Evolutionary conservation across 2,329 filamentous ascomycete genomes (phyloP), one percentile per base, ranked within the genome.

Genomic region (Myriosclerotinia curreyana): DNA sequence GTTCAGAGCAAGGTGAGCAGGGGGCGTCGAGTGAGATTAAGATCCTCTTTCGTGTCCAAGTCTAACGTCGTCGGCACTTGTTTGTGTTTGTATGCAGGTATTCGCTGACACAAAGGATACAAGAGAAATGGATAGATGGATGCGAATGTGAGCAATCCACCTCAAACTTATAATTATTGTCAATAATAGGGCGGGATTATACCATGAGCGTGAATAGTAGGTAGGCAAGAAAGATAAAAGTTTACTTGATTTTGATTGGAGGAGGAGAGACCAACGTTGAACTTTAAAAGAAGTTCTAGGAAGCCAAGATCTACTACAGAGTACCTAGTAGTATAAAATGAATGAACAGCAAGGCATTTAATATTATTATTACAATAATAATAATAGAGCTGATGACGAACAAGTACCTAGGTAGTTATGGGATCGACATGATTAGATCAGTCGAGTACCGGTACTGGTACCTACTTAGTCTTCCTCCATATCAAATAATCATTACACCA

Each of bases 321-420:
- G n/a, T n/a, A n/a, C n/a, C n/a, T n/a, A n/a, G n/a, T n/a, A n/a
- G n/a, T n/a, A n/a, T n/a, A n/a, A n/a, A n/a, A 22, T 55, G 22
- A 44, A 44, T 55, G 38, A n/a, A 44, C 38, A 55, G 17, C 53
- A 17, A 55, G 53, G 53, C 53, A 44, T 31, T 42, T 25, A 31
- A 22, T n/a, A n/a, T n/a, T n/a, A n/a, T n/a, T n/a, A n/a, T n/a
- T n/a, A n/a, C n/a, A n/a, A n/a, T n/a, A n/a, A n/a, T n/a, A n/a
- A n/a, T n/a, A n/a, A n/a, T n/a, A n/a, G n/a, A n/a, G n/a, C n/a
- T n/a, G n/a, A n/a, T n/a, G n/a, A n/a, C n/a, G n/a, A n/a, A n/a
- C n/a, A n/a, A n/a, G n/a, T n/a, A n/a, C n/a, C n/a, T n/a, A n/a
- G n/a, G n/a, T n/a, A n/a, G n/a, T n/a, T n/a, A n/a, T n/a, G n/a